These are phyloP conservation scores for Chlamydomonas sphaeroides DNA, from an alignment of 139 green algal species.

Conservation along the genomic window DNA sequence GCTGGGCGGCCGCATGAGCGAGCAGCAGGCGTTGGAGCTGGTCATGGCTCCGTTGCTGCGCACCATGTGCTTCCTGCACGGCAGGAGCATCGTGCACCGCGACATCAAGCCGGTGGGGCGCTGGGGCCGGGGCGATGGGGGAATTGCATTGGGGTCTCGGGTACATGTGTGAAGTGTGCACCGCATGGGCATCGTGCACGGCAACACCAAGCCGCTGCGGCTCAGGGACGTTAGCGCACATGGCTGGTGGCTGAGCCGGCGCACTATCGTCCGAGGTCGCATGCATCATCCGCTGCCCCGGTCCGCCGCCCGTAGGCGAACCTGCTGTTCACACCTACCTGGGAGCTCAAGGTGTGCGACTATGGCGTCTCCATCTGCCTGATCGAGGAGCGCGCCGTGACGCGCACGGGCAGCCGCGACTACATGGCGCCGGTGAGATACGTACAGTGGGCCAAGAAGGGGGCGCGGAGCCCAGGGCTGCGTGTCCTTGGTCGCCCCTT, in stretches of 20 bases:
- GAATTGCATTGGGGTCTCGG: background rate
- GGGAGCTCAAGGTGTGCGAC: constrained; percentile 65
- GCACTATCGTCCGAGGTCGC: too few relatives aligned
- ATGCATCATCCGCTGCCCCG: too few relatives aligned
- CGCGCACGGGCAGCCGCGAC: constrained; percentile 62
- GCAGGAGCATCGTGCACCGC: constrained; percentile 47
- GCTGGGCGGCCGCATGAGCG: constrained; percentile 46
- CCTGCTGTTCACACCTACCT: constrained; percentile 34
- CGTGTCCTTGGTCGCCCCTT: too few relatives aligned
- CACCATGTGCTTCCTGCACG: constrained; percentile 55
- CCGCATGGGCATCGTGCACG: constrained; percentile 47
- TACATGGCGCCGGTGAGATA: constrained; percentile 28
- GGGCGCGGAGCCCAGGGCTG: too few relatives aligned
- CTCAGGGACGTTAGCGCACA: too few relatives aligned
- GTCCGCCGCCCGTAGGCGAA: constrained; percentile 26
- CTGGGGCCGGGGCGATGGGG: too few relatives aligned
- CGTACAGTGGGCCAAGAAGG: too few relatives aligned
- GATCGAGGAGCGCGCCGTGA: constrained; percentile 65
- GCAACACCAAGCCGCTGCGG: constrained; percentile 52
- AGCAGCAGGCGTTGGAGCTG: constrained; percentile 44
- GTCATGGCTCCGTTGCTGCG: constrained; percentile 53
- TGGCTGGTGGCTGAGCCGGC: background rate
- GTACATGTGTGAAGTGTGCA: constrained; percentile 21
- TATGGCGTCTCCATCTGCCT: constrained; percentile 72
- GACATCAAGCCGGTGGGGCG: constrained; percentile 52